These are phyloP conservation scores for Clarkia xantiana DNA, from an alignment of 345 rosid species.

Conservation along the genomic window DNA sequence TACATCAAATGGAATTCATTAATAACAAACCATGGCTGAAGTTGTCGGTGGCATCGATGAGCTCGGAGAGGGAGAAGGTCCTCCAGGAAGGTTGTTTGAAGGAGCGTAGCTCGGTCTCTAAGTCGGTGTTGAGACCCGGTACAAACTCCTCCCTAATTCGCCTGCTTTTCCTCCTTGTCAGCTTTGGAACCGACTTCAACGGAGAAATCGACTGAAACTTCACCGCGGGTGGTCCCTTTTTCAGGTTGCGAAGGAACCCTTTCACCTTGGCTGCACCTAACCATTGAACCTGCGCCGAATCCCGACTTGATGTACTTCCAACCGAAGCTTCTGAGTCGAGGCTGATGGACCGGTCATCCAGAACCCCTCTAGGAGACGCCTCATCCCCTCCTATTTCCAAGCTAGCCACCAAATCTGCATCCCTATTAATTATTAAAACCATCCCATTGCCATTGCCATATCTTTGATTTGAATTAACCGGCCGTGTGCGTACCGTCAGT, in stretches of 20 bases:
- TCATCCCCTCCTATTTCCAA: slow-evolving; percentile 10
- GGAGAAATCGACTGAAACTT: slow-evolving; percentile 36
- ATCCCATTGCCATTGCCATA: no score
- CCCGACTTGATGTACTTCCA: slow-evolving; percentile 47
- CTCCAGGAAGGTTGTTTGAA: slow-evolving; percentile 59
- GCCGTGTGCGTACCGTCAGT: slow-evolving; percentile 47
- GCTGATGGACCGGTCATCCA: slow-evolving; percentile 19
- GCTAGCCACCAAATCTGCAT: slow-evolving; percentile 20
- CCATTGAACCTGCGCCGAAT: slow-evolving; percentile 14
- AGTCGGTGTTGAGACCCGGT: slow-evolving; percentile 23
- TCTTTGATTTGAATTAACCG: no score
- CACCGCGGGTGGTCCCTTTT: slow-evolving; percentile 42
- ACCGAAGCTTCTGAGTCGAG: slow-evolving; percentile 18
- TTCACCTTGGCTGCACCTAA: slow-evolving; percentile 23
- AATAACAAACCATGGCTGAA: slow-evolving; percentile 49
- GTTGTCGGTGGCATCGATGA: slow-evolving; percentile 51
- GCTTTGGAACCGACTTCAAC: slow-evolving; percentile 35
- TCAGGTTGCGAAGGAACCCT: slow-evolving; percentile 42
- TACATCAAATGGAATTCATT: neutral
- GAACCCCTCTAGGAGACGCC: slow-evolving; percentile 10
- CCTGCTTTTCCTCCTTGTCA: slow-evolving; percentile 51
- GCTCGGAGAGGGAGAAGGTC: slow-evolving; percentile 53
- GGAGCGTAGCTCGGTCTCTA: slow-evolving; percentile 43
- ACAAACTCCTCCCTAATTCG: slow-evolving; percentile 43
- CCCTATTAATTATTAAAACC: no score